Evolutionary conservation across 768 basidiomycete species (phyloP).

Genomic region (Cystofilobasidium bisporidii): DNA sequence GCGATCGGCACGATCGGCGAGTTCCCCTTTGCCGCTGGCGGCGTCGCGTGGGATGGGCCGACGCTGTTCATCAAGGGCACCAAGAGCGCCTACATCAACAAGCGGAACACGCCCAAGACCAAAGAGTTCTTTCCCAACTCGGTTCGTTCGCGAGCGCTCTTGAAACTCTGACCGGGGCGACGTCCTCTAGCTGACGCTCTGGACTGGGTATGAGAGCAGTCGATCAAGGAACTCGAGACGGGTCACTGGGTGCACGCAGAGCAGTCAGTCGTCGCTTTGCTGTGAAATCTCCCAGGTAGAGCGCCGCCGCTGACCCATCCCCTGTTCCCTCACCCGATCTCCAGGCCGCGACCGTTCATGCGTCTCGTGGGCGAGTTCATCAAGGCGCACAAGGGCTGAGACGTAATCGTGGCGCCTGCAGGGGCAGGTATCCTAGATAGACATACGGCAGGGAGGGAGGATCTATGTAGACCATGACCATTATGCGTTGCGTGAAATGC

Average conservation of each 20-base stretch:
- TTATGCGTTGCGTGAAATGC: too few relatives aligned
- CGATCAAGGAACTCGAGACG: conserved; percentile 57
- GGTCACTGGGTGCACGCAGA: conserved; percentile 92
- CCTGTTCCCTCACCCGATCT: too few relatives aligned
- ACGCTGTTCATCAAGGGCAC: conserved; percentile 68
- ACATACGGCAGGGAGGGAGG: too few relatives aligned
- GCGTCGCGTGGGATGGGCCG: conserved; percentile 49
- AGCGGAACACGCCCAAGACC: conserved; percentile 54
- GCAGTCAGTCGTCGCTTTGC: conserved; percentile 42
- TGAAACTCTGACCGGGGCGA: neutral
- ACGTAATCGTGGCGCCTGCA: too few relatives aligned
- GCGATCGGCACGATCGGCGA: conserved; percentile 60
- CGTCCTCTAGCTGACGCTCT: neutral
- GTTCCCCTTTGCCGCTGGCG: conserved; percentile 54
- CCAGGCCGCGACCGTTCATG: conserved; percentile 3
- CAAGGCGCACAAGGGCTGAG: neutral
- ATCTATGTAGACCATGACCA: too few relatives aligned
- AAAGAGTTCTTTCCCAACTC: conserved; percentile 64
- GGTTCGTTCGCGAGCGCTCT: conserved; percentile 28
- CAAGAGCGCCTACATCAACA: conserved; percentile 73
- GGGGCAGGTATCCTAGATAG: too few relatives aligned
- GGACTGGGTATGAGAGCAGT: neutral
- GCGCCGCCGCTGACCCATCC: too few relatives aligned
- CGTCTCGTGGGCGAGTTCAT: neutral
- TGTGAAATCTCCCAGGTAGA: conserved; percentile 1